These are phyloP conservation scores for Artomyces pyxidatus DNA, from an alignment of 768 basidiomycete genomes.

Conservation along the genomic window DNA sequence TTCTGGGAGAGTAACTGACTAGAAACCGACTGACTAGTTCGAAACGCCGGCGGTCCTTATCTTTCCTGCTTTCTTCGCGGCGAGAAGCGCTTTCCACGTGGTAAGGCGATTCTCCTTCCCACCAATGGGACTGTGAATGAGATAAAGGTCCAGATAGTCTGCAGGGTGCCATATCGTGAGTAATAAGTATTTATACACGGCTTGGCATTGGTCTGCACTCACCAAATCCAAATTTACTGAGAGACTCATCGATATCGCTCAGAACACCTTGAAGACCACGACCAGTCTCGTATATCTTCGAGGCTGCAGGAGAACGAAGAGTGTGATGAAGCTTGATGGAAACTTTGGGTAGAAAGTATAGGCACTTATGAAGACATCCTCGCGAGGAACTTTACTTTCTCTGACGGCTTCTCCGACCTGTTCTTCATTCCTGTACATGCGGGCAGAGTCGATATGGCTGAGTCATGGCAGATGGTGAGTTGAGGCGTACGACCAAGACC, in stretches of 20 bases:
- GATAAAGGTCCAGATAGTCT: conserved; percentile 68
- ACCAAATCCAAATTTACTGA: conserved; percentile 2
- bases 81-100: conserved; percentile 63
- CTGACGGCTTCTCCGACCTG: conserved; percentile 51
- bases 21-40: conserved; percentile 52
- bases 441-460: conserved; percentile 72
- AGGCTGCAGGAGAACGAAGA: conserved; percentile 7
- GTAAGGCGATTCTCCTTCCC: conserved; percentile 58
- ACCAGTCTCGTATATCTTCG: conserved; percentile 13
- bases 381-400: conserved; percentile 46
- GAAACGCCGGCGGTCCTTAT: conserved; percentile 73
- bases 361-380: conserved; percentile 68
- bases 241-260: conserved; percentile 3
- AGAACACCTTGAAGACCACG: conserved; percentile 5
- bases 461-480: background rate
- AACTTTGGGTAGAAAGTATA: too few relatives aligned
- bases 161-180: too few relatives aligned
- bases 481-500: too few relatives aligned
- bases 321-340: background rate
- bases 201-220: background rate
- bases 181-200: background rate
- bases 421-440: conserved; percentile 58
- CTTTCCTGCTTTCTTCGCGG: conserved; percentile 55
- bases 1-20: background rate
- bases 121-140: conserved; percentile 68